Conservation (phyloP, 2,329 filamentous ascomycete genomes). For the Akanthomyces uredinophilus region DNA sequence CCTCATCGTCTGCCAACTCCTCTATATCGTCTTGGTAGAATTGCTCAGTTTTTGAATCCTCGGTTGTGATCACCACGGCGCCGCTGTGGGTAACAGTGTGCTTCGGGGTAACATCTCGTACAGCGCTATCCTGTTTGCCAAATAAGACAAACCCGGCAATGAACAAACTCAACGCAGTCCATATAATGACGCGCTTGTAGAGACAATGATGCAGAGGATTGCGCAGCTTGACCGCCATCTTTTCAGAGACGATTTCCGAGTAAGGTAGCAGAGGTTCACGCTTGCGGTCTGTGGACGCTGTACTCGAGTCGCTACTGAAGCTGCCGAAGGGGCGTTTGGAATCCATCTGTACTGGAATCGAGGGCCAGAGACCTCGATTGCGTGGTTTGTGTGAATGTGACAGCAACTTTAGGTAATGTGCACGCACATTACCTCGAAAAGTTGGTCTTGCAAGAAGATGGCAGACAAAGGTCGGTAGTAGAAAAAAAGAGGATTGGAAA, state of each 20-base stretch:
- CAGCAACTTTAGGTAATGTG: not conserved
- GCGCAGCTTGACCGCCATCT: conserved; percentile 37
- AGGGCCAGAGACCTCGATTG: conserved; percentile 1
- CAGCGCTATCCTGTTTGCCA: conserved; percentile 26
- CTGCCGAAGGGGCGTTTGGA: conserved; percentile 27
- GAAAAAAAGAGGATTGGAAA: not conserved
- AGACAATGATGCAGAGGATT: conserved; percentile 47
- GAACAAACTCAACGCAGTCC: conserved; percentile 38
- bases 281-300: conserved; percentile 27
- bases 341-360: conserved; percentile 21
- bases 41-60: not conserved
- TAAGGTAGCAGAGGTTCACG: conserved; percentile 31
- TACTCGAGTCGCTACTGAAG: conserved; percentile 32
- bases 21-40: not conserved
- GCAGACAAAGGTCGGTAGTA: not conserved
- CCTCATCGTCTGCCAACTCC: not conserved
- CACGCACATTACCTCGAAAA: not conserved
- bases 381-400: not conserved
- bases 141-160: conserved; percentile 39
- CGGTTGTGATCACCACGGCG: not conserved
- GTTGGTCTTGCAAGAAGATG: not conserved
- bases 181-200: conserved; percentile 48
- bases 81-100: not conserved
- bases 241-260: conserved; percentile 27
- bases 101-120: conserved; percentile 3